Evolutionary conservation across 2,329 filamentous ascomycete species (phyloP).

Genomic region (Volutella citrinella): DNA sequence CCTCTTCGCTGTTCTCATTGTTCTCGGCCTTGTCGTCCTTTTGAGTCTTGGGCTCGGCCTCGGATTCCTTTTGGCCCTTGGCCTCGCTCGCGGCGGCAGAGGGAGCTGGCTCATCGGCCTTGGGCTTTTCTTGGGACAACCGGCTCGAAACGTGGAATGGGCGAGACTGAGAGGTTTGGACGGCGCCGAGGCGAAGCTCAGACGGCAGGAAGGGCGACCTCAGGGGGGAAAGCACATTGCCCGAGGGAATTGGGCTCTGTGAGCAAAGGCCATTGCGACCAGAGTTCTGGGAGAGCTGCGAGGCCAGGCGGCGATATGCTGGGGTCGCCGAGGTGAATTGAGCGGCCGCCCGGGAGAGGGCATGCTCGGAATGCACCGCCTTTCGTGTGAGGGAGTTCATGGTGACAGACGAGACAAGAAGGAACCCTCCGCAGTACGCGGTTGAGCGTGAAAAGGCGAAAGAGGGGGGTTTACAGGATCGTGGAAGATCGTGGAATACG

Average conservation of each 20-base stretch:
- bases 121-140: constrained; percentile 32
- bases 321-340: constrained; percentile 34
- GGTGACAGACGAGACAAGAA: constrained; percentile 25
- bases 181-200: constrained; percentile 32
- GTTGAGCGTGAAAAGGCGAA: constrained; percentile 24
- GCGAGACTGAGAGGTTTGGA: constrained; percentile 26
- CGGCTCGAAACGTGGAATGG: constrained; percentile 31
- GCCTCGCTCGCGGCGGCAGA: constrained; percentile 34
- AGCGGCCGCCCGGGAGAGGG: constrained; percentile 40
- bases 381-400: constrained; percentile 49
- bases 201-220: constrained; percentile 44
- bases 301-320: constrained; percentile 47
- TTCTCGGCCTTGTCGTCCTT: constrained; percentile 42
- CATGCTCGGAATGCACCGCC: constrained; percentile 38
- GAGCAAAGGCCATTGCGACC: constrained; percentile 24
- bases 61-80: constrained; percentile 37
- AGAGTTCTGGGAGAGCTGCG: constrained; percentile 29
- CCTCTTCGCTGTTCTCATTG: constrained; percentile 41
- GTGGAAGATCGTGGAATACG: constrained; percentile 28
- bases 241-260: constrained; percentile 23
- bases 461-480: constrained; percentile 18
- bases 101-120: constrained; percentile 24
- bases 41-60: constrained; percentile 37
- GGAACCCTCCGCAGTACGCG: constrained; percentile 25
- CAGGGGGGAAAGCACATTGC: constrained; percentile 35